Evolutionary conservation across 805 yeast genomes (phyloP).

Genomic region (Lipomyces spencermartinsiae): DNA sequence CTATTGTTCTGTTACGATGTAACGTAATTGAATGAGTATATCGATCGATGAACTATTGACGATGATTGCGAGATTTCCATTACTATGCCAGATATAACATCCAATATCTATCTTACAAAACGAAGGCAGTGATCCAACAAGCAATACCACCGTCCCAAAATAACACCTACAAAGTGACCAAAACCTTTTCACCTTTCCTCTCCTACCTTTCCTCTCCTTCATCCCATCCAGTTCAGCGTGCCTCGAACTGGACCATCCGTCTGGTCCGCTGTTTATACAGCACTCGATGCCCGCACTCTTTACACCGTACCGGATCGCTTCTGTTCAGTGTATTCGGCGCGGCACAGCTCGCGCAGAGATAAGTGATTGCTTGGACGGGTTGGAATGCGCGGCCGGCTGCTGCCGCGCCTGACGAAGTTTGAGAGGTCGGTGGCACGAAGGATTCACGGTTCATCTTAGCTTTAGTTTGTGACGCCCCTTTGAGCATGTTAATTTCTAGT

Average conservation of each 20-base stretch:
- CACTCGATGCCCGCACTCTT: constrained; percentile 98
- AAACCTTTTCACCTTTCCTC: neutral
- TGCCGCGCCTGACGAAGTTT: constrained; percentile 72
- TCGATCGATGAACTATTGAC: neutral
- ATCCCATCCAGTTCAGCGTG: constrained; percentile 54
- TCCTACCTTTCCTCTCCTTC: neutral
- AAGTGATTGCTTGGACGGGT: constrained; percentile 83
- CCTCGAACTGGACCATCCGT: constrained; percentile 89
- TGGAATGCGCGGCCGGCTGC: constrained; percentile 77
- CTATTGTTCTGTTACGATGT: neutral
- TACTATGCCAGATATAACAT: neutral
- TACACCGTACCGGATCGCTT: constrained; percentile 97
- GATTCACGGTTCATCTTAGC: constrained; percentile 69
- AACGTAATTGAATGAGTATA: neutral
- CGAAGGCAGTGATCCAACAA: neutral
- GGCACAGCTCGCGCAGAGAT: constrained; percentile 97
- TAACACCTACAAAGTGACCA: neutral
- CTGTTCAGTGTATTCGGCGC: constrained; percentile 83
- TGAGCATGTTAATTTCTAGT: neutral
- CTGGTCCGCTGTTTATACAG: constrained; percentile 96
- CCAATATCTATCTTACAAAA: neutral
- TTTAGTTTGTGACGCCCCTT: neutral
- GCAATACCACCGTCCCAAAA: neutral
- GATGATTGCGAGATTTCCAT: neutral
- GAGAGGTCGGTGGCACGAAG: constrained; percentile 72